Percentiles rank a stretch among this genome's conserved stretches.
Conservation (phyloP, 768 basidiomycete genomes). For the Boletellus ananas region DNA sequence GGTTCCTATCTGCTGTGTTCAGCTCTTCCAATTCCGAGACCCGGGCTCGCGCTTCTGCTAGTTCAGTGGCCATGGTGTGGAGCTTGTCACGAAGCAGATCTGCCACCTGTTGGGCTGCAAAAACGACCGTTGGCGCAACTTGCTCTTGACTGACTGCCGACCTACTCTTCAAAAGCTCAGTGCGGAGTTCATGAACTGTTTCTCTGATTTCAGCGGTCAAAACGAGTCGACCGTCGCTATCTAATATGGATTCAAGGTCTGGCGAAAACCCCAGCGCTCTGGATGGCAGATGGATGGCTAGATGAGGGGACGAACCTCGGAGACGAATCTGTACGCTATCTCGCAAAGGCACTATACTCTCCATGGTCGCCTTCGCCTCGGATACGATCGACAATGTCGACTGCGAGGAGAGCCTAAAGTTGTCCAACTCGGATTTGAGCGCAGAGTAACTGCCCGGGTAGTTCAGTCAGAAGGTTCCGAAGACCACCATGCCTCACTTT, state of each 20-base stretch:
- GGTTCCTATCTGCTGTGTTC: conserved; percentile 19
- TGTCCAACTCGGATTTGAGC: conserved; percentile 29
- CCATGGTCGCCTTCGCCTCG: conserved; percentile 25
- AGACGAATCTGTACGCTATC: conserved; percentile 18
- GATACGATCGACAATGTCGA: conserved; percentile 19
- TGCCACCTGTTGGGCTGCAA: conserved; percentile 44
- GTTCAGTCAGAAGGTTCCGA: neutral
- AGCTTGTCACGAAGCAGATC: conserved; percentile 48
- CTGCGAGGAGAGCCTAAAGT: conserved; percentile 23
- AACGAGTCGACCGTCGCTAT: conserved; percentile 25
- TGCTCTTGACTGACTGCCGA: neutral
- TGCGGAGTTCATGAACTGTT: conserved; percentile 32
- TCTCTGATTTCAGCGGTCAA: conserved; percentile 24
- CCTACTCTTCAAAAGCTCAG: conserved; percentile 35
- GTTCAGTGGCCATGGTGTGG: conserved; percentile 38
- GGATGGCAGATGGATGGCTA: neutral
- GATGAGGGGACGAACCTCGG: conserved; percentile 22
- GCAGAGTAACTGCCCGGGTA: conserved; percentile 21
- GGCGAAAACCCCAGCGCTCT: neutral
- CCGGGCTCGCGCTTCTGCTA: conserved; percentile 40
- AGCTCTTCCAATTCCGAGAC: conserved; percentile 36
- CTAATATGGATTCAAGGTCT: conserved; percentile 31
- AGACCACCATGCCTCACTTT: conserved; percentile 11
- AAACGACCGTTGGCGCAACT: conserved; percentile 4
- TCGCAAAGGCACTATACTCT: conserved; percentile 24